A percentile compares a stretch with the other conserved stretches of the same genome.
Conservation (phyloP, 371 early-diverging fungal genomes). For the Sporodiniella umbellata region DNA sequence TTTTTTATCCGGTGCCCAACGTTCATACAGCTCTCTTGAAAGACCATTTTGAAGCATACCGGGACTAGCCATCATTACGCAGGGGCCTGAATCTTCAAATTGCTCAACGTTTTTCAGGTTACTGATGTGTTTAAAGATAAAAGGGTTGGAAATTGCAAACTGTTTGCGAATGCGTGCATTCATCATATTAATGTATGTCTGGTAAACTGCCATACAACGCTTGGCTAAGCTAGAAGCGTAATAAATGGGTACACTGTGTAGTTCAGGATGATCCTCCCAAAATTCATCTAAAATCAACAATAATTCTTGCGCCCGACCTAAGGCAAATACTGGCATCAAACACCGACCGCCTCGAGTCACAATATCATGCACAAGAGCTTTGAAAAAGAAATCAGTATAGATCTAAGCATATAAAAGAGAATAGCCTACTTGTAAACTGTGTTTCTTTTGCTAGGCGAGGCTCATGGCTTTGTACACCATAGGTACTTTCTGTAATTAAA, state of each 20-base stretch:
- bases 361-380: slow-evolving; percentile 84
- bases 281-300: slow-evolving; percentile 99
- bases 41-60: slow-evolving; percentile 99
- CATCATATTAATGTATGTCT: slow-evolving; percentile 99
- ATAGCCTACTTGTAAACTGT: slow-evolving; percentile 76
- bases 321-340: slow-evolving; percentile 98
- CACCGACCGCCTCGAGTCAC: slow-evolving; percentile 97
- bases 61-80: slow-evolving; percentile 99
- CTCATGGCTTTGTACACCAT: slow-evolving; percentile 98
- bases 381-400: not conserved
- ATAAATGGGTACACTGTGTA: slow-evolving; percentile 96
- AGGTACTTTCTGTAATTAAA: slow-evolving; percentile 98
- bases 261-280: slow-evolving; percentile 95
- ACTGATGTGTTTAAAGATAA: slow-evolving; percentile 97
- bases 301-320: slow-evolving; percentile 99
- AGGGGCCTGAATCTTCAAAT: slow-evolving; percentile 98
- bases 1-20: slow-evolving; percentile 95
- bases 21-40: slow-evolving; percentile 96
- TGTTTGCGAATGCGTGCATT: slow-evolving; percentile 95
- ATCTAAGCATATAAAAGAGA: slow-evolving; percentile 1
- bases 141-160: slow-evolving; percentile 93
- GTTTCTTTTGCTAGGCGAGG: slow-evolving; percentile 96
- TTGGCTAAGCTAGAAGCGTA: slow-evolving; percentile 98
- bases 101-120: slow-evolving; percentile 90
- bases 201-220: slow-evolving; percentile 98